These are phyloP conservation scores for Eutrema heterophyllum DNA, from an alignment of 345 rosid species.

Conservation along the genomic window DNA sequence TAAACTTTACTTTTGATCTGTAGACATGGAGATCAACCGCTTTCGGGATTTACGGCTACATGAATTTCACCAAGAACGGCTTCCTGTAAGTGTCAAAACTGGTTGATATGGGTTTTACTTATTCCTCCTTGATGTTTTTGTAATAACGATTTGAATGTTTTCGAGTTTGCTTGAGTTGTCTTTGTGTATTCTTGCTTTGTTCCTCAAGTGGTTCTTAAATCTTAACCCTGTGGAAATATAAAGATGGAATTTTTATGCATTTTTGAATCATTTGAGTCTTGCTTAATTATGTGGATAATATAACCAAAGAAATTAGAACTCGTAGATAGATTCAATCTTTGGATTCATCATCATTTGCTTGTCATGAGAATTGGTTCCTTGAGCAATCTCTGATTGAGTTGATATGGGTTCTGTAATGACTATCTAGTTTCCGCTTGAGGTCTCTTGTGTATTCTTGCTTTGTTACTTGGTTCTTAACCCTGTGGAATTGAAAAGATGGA, in stretches of 20 bases:
- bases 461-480: neutral
- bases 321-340: too few species aligned
- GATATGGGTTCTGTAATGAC: too few species aligned
- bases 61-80: constrained; percentile 76
- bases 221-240: neutral
- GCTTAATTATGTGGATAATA: too few species aligned
- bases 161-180: neutral
- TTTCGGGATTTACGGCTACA: constrained; percentile 69
- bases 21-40: constrained; percentile 80
- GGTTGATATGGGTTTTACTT: neutral
- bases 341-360: too few species aligned
- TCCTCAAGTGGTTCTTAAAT: neutral
- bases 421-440: neutral
- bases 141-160: neutral
- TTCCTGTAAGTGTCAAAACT: constrained; percentile 49
- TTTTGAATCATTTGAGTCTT: neutral
- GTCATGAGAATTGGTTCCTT: too few species aligned
- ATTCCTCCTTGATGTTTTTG: too few species aligned
- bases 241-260: neutral
- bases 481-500: neutral
- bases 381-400: too few species aligned
- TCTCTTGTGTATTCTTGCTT: neutral
- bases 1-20: neutral
- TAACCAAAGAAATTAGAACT: too few species aligned
- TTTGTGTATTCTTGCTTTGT: neutral